Conservation (phyloP, 2,329 filamentous ascomycete species). For the Alternaria sp. region DNA sequence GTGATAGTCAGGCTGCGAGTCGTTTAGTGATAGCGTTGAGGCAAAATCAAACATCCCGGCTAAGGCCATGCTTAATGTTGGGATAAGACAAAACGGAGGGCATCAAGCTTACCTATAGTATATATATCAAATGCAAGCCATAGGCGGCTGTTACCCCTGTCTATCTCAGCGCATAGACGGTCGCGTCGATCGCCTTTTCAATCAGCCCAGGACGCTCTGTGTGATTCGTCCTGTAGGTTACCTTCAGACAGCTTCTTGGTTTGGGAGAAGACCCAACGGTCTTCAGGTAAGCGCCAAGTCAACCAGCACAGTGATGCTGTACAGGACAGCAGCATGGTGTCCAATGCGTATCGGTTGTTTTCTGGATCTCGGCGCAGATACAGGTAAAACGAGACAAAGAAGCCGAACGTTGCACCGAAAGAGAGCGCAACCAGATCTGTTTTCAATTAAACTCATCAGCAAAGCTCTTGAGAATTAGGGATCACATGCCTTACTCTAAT, state of each 20-base stretch:
- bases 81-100: neutral
- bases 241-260: no score
- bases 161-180: neutral
- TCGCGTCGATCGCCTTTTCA: neutral
- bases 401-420: neutral
- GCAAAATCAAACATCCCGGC: neutral
- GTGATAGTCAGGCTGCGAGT: neutral
- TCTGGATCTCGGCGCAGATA: neutral
- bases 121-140: neutral
- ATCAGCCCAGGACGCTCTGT: no score
- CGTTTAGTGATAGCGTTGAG: neutral
- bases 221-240: no score
- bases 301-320: neutral
- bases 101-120: neutral
- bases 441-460: constrained; percentile 1
- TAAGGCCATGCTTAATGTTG: neutral
- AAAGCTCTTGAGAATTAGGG: constrained; percentile 4
- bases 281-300: neutral
- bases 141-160: neutral
- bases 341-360: neutral
- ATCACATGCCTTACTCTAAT: neutral
- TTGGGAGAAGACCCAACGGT: neutral
- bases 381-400: constrained; percentile 1
- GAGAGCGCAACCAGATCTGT: constrained; percentile 1
- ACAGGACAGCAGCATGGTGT: neutral